Conservation (phyloP, 768 basidiomycete species). For the Nevesoporus exiguus region DNA sequence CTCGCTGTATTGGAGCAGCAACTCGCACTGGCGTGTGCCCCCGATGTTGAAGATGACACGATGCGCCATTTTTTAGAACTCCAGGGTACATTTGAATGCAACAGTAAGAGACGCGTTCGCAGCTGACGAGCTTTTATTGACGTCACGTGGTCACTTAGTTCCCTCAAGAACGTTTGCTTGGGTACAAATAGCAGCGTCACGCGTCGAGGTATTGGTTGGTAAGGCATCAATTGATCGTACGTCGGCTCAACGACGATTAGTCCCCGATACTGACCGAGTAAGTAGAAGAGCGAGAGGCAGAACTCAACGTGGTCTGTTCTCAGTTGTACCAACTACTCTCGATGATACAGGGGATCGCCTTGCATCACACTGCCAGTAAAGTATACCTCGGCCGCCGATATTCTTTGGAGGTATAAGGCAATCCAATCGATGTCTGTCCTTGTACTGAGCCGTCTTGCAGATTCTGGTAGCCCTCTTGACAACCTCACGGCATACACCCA, state of each 20-base stretch:
- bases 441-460: constrained; percentile 37
- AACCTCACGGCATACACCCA: constrained; percentile 60
- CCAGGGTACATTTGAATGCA: constrained; percentile 81
- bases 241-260: constrained; percentile 8
- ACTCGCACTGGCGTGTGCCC: constrained; percentile 48
- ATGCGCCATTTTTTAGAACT: constrained; percentile 57
- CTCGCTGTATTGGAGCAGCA: constrained; percentile 54
- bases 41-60: constrained; percentile 40
- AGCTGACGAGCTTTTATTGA: constrained; percentile 4
- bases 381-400: constrained; percentile 62
- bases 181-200: constrained; percentile 50
- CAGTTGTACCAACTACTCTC: constrained; percentile 60
- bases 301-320: constrained; percentile 44
- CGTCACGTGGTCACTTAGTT: constrained; percentile 41
- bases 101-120: constrained; percentile 47
- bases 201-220: constrained; percentile 47
- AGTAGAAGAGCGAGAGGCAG: constrained; percentile 43
- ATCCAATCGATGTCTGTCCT: background rate
- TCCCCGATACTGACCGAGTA: background rate
- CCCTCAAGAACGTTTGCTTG: constrained; percentile 62
- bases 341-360: constrained; percentile 71
- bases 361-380: constrained; percentile 70
- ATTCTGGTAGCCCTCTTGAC: constrained; percentile 69
- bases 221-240: constrained; percentile 45
- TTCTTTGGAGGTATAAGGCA: constrained; percentile 55